phyloP scores from a whole-genome alignment of 192 early-diverging fungal genomes.

The Entomortierella chlamydospora region DNA sequence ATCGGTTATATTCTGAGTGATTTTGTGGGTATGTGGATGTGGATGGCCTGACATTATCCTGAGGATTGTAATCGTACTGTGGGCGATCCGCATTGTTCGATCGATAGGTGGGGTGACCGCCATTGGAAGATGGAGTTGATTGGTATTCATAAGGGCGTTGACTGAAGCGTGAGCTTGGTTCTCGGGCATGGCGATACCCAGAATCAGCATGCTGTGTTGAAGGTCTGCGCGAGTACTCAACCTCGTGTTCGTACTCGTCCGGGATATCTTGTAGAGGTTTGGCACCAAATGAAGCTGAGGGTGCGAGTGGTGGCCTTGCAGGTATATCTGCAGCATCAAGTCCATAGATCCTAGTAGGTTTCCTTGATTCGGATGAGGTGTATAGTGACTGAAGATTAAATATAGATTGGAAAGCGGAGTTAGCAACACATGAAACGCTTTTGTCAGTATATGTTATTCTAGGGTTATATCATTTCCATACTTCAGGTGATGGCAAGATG shows the following conservation, averaged over 20 bases:
- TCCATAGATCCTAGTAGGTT: conserved; percentile 26
- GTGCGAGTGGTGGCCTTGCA: conserved; percentile 14
- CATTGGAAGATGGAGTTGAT: conserved; percentile 3
- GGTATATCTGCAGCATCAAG: conserved; percentile 37
- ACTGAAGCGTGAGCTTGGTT: not conserved
- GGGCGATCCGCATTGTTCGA: not conserved
- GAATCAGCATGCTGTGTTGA: conserved; percentile 12
- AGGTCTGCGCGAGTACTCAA: conserved; percentile 4
- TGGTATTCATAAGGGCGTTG: conserved; percentile 14
- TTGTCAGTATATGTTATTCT: no score
- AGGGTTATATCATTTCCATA: not conserved
- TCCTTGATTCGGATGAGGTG: conserved; percentile 4
- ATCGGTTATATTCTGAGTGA: not conserved
- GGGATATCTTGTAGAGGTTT: conserved; percentile 24
- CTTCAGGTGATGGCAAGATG: conserved; percentile 24
- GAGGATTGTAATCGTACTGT: conserved; percentile 6
- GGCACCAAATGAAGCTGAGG: conserved; percentile 23
- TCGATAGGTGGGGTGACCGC: conserved; percentile 6
- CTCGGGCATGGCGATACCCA: conserved; percentile 3
- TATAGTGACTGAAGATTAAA: conserved; percentile 2
- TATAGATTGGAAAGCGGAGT: not conserved
- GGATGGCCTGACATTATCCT: not conserved
- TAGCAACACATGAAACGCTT: not conserved
- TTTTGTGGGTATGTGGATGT: not conserved
- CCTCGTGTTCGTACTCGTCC: conserved; percentile 11